phyloP scores from a whole-genome alignment of 345 rosid species.

The Pelargonium nanum region DNA sequence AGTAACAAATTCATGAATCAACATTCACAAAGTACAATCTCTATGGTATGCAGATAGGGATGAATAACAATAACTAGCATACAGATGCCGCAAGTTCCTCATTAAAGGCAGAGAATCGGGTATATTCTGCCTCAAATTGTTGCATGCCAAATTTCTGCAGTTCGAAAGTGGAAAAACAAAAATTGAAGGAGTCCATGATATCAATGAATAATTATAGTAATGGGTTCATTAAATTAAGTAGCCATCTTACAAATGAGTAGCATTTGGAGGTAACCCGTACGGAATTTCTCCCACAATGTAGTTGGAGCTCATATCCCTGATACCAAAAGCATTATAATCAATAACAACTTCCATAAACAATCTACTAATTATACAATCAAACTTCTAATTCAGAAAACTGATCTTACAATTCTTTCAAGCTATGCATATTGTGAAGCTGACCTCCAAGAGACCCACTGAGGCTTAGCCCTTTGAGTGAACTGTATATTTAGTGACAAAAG shows the following conservation, averaged over 20 bases:
- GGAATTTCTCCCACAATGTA: slow-evolving; percentile 66
- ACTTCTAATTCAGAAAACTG: neutral
- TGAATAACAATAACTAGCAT: slow-evolving; percentile 26
- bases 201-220: neutral
- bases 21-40: neutral
- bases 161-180: neutral
- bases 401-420: slow-evolving; percentile 61
- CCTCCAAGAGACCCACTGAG: slow-evolving; percentile 59
- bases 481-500: slow-evolving; percentile 15
- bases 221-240: slow-evolving; percentile 1
- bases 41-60: neutral
- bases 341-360: slow-evolving; percentile 1
- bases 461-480: slow-evolving; percentile 47
- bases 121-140: slow-evolving; percentile 50
- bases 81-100: slow-evolving; percentile 58
- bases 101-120: slow-evolving; percentile 56
- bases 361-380: neutral
- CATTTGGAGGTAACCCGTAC: slow-evolving; percentile 58
- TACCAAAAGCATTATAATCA: slow-evolving; percentile 2
- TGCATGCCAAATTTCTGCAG: slow-evolving; percentile 68
- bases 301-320: slow-evolving; percentile 77
- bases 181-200: neutral
- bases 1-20: slow-evolving; percentile 4
- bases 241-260: slow-evolving; percentile 58
- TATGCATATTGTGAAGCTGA: slow-evolving; percentile 55